Percentiles rank a stretch among this genome's conserved stretches.
Conservation (phyloP, 257 asterid genomes). For the Cynanchum wilfordii region DNA sequence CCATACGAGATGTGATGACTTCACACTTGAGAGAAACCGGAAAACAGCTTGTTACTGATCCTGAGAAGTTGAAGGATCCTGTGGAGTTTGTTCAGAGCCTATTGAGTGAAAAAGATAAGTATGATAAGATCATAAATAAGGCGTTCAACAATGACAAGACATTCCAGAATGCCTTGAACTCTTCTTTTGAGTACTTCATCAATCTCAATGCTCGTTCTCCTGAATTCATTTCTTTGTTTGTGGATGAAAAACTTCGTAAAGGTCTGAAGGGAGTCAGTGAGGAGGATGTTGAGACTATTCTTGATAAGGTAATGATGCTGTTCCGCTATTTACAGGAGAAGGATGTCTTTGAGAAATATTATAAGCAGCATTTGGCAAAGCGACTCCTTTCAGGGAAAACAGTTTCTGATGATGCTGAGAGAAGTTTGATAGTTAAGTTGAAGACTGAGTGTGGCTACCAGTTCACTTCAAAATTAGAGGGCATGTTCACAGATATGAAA, state of each 20-base stretch:
- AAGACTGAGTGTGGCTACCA: slow-evolving; percentile 90
- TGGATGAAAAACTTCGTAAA: slow-evolving; percentile 79
- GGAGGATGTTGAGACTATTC: slow-evolving; percentile 72
- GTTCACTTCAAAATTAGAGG: slow-evolving; percentile 82
- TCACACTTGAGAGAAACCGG: slow-evolving; percentile 80
- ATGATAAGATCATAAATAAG: slow-evolving; percentile 57
- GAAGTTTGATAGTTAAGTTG: slow-evolving; percentile 74
- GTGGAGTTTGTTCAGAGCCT: slow-evolving; percentile 77
- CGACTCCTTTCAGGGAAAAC: slow-evolving; percentile 82
- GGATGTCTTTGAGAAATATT: slow-evolving; percentile 85
- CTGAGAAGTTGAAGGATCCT: slow-evolving; percentile 83
- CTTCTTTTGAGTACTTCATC: slow-evolving; percentile 80
- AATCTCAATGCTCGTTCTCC: slow-evolving; percentile 89
- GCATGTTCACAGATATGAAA: slow-evolving; percentile 94
- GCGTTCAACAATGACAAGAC: slow-evolving; percentile 75
- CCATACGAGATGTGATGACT: slow-evolving; percentile 76
- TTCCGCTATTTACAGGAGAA: slow-evolving; percentile 93
- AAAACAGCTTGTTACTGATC: slow-evolving; percentile 83
- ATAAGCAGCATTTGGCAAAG: slow-evolving; percentile 88
- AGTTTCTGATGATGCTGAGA: slow-evolving; percentile 86
- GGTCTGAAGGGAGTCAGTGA: slow-evolving; percentile 83
- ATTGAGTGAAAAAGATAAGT: slow-evolving; percentile 69
- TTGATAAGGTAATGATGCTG: slow-evolving; percentile 88
- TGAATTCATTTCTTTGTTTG: slow-evolving; percentile 74
- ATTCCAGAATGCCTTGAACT: slow-evolving; percentile 83